These are phyloP conservation scores for Neurospora tetrasperma DNA, from an alignment of 495 filamentous ascomycete species.

Conservation along the genomic window DNA sequence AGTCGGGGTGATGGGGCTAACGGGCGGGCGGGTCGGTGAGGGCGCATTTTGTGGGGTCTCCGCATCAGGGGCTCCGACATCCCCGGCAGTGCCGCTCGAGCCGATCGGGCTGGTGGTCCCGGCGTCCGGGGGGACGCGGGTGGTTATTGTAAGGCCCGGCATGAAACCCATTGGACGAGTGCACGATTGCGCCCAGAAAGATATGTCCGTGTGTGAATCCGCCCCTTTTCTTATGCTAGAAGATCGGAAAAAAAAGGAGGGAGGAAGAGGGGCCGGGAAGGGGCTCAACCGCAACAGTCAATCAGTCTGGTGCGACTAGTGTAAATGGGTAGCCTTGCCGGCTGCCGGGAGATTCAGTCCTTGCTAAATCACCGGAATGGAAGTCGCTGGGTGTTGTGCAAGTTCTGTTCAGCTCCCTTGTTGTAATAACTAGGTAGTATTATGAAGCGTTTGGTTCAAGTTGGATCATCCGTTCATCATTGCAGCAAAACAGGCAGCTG, in stretches of 20 bases:
- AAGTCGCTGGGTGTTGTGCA: background rate
- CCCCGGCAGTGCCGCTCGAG: conserved; percentile 1
- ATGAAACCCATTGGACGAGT: conserved; percentile 5
- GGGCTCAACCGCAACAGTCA: background rate
- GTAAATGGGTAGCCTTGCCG: background rate
- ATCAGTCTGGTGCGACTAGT: background rate
- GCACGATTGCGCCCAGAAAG: background rate
- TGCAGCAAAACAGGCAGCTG: background rate
- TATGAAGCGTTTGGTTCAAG: background rate
- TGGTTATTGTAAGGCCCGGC: conserved; percentile 20
- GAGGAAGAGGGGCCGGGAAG: background rate
- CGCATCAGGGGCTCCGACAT: background rate
- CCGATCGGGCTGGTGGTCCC: background rate
- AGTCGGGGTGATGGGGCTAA: conserved; percentile 38
- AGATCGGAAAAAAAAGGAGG: background rate
- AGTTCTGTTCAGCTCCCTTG: background rate
- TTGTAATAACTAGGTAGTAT: background rate
- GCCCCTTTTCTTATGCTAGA: background rate
- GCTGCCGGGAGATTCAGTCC: background rate
- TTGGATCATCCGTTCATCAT: background rate
- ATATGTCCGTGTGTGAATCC: background rate
- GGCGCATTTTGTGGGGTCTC: conserved; percentile 7
- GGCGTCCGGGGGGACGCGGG: conserved; percentile 3
- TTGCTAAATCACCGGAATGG: background rate
- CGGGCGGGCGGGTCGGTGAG: conserved; percentile 28